phyloP scores from a whole-genome alignment of 1,284 basidiomycete species.

The Athelia sp. region DNA sequence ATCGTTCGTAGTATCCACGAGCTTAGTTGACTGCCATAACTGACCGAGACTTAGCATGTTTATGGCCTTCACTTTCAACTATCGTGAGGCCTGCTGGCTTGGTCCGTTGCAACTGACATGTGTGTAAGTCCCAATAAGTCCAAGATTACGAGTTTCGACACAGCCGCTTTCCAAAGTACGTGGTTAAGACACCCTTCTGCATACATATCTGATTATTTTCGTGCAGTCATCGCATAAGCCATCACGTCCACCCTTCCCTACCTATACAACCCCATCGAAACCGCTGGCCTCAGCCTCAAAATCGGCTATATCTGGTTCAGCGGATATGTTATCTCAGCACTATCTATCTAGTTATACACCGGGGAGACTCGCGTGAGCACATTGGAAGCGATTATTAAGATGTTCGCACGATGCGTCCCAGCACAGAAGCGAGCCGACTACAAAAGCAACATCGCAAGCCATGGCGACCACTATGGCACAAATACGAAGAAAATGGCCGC shows the following conservation, averaged over 20 bases:
- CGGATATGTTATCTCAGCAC: neutral
- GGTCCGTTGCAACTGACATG: slow-evolving; percentile 10
- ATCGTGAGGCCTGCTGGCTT: slow-evolving; percentile 9
- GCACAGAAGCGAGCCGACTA: neutral
- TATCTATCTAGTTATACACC: neutral
- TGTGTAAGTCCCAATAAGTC: slow-evolving; percentile 6
- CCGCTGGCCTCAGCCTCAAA: slow-evolving; percentile 3
- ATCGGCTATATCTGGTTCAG: neutral
- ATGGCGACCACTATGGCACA: neutral
- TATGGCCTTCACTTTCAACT: slow-evolving; percentile 7
- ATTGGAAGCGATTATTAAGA: neutral
- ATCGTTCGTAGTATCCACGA: neutral
- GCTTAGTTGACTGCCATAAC: neutral
- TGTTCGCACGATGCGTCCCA: neutral
- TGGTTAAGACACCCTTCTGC: no score
- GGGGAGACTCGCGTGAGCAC: neutral
- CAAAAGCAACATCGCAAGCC: neutral
- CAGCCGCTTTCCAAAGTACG: slow-evolving; percentile 7
- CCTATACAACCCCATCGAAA: slow-evolving; percentile 6
- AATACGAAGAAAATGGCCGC: no score
- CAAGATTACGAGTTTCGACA: slow-evolving; percentile 9
- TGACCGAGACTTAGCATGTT: neutral
- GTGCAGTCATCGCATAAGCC: slow-evolving; percentile 3
- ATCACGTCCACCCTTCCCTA: slow-evolving; percentile 10
- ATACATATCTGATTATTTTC: neutral